Evolutionary conservation across 352 stramenopile species (phyloP), one percentile per base, ranked within the genome.

Genomic region (Phytophthora hybrid): DNA sequence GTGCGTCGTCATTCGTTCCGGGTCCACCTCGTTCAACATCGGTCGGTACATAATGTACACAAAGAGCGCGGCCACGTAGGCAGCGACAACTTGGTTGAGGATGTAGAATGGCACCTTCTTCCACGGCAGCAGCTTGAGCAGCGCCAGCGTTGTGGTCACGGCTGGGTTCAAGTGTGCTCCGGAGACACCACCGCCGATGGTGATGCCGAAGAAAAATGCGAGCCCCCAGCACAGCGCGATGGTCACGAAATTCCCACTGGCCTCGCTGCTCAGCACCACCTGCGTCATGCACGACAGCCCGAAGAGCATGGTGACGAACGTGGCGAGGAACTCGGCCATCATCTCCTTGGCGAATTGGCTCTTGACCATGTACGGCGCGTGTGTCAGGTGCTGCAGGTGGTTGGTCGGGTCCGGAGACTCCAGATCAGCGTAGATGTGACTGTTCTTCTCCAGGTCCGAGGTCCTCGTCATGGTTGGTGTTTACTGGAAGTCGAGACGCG

Each of bases 181-280:
- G 21, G 72, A 81, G n/a, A 80, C 73, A 10, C 73, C 71, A 14
- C 73, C 66, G 9, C 59, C 70, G 26, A 73, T 49, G 49, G 79
- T 69, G 64, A 83, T 70, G 16, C 73, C 76, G 34, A 85, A 73
- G 65, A 85, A 79, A 59, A 85, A 79, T 31, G 73, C 73, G 26
- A 85, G 65, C 0, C 79, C 76, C 76, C 79, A 85, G 46, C 65
- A 81, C n/a, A 85, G 19, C 7, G 70, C 77, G 61, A 85, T 77
- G 46, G 70, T 69, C 39, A 76, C 68, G 63, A 74, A 74, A 55
- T 23, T 77, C 1, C 71, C 71, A 19, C 19, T 69, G 23, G 59
- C 65, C 29, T 69, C 65, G 37, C 58, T 65, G 19, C 65, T 74
- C 23, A 77, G 39, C 46, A 69, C 60, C 31, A 69, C 57, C 31